phyloP scores from a whole-genome alignment of 805 yeast species.

The Suhomyces vadensis region DNA sequence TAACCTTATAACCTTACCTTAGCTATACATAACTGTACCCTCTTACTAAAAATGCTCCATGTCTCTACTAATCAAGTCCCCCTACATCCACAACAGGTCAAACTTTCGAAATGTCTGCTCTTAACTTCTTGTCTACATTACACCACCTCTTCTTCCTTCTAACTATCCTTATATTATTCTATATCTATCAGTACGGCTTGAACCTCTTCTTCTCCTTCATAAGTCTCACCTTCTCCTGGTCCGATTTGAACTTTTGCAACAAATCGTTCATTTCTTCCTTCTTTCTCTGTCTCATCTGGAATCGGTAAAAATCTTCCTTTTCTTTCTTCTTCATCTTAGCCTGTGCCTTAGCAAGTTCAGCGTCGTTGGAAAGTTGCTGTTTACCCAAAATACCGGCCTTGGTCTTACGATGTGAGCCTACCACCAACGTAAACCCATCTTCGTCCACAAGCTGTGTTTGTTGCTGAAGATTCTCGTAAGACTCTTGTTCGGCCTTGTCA shows the following conservation, averaged over 20 bases:
- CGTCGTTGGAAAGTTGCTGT: conserved; percentile 41
- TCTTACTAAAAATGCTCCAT: no score
- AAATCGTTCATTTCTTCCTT: conserved; percentile 90
- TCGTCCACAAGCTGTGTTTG: conserved; percentile 75
- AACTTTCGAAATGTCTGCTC: no score
- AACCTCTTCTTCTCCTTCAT: conserved; percentile 83
- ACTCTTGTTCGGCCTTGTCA: conserved; percentile 66
- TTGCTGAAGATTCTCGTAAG: conserved; percentile 52
- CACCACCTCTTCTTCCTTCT: no score
- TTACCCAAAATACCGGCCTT: conserved; percentile 68
- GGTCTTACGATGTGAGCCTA: conserved; percentile 81
- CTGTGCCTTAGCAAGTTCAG: conserved; percentile 37
- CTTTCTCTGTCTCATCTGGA: conserved; percentile 92
- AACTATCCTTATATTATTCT: background rate
- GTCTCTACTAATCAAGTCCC: no score
- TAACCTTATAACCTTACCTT: no score
- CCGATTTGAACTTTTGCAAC: conserved; percentile 80
- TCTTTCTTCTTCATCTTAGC: conserved; percentile 68
- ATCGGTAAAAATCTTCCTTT: conserved; percentile 89
- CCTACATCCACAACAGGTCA: no score
- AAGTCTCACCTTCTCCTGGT: conserved; percentile 78
- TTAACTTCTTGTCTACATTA: no score
- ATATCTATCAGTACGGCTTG: conserved; percentile 78
- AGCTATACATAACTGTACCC: no score
- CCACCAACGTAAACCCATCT: conserved; percentile 92